Conservation (phyloP, 208 protist genomes). For the Tritrichomonas foetus region DNA sequence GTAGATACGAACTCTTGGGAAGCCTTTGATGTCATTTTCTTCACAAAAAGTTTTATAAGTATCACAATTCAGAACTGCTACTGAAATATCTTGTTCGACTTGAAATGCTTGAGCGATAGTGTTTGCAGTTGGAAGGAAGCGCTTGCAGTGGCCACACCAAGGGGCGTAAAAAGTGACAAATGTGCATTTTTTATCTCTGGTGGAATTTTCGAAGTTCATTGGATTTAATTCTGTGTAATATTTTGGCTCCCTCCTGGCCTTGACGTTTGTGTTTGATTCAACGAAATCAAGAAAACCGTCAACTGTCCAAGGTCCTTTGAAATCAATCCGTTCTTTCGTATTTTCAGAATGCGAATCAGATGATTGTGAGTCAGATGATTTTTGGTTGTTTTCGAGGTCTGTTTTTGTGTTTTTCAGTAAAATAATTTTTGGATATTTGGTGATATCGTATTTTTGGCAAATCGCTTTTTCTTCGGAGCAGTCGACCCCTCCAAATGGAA, state of each 20-base stretch:
- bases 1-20: neutral
- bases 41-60: neutral
- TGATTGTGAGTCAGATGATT: too few species aligned
- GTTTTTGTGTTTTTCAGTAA: too few species aligned
- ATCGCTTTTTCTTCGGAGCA: neutral
- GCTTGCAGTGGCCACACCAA: constrained; percentile 10
- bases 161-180: neutral
- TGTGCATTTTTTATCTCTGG: neutral
- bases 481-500: neutral
- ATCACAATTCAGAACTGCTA: neutral
- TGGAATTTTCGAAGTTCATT: neutral
- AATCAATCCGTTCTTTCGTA: too few species aligned
- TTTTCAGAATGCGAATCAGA: too few species aligned
- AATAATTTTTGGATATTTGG: neutral
- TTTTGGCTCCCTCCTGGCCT: neutral
- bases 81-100: neutral
- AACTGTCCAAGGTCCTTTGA: too few species aligned
- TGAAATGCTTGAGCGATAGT: neutral
- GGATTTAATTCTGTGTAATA: neutral
- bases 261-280: neutral
- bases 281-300: neutral
- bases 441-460: neutral
- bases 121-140: neutral
- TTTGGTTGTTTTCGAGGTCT: too few species aligned
- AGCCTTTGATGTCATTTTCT: neutral